Conservation (phyloP, 192 early-diverging fungal species). For the Podila horticola region DNA sequence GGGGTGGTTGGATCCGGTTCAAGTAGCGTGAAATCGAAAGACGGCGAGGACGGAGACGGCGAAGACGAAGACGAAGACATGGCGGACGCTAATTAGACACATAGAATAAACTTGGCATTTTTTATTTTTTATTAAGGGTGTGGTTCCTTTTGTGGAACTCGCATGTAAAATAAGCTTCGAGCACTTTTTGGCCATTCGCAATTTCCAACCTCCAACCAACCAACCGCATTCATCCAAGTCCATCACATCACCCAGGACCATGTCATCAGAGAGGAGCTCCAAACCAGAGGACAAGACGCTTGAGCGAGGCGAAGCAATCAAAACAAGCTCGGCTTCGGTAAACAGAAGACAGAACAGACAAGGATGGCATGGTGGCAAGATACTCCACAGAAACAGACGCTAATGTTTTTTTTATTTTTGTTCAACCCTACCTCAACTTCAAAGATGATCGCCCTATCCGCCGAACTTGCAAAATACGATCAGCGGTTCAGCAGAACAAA, state of each 20-base stretch:
- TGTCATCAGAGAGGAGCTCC: constrained; percentile 6
- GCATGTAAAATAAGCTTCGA: too few species aligned
- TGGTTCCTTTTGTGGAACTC: too few species aligned
- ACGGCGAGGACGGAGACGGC: constrained; percentile 18
- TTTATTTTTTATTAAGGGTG: too few species aligned
- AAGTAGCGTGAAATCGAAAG: background rate
- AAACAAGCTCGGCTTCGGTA: constrained; percentile 32
- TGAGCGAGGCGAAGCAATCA: constrained; percentile 23
- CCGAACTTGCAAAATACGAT: constrained; percentile 42
- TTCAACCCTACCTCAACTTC: background rate
- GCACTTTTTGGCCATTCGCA: too few species aligned
- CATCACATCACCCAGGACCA: background rate
- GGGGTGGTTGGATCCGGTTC: background rate
- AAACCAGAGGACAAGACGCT: constrained; percentile 7
- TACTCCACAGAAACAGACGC: too few species aligned
- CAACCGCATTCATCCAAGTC: background rate
- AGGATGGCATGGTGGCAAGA: too few species aligned
- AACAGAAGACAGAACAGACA: background rate
- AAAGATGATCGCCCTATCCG: constrained; percentile 34
- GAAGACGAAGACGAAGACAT: constrained; percentile 43
- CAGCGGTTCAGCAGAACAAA: constrained; percentile 27
- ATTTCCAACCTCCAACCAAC: too few species aligned
- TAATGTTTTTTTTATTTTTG: background rate
- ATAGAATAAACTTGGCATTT: background rate
- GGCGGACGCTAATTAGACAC: constrained; percentile 5